Evolutionary conservation across 2,329 filamentous ascomycete species (phyloP).

Genomic region (Ophiostoma himal-ulmi): DNA sequence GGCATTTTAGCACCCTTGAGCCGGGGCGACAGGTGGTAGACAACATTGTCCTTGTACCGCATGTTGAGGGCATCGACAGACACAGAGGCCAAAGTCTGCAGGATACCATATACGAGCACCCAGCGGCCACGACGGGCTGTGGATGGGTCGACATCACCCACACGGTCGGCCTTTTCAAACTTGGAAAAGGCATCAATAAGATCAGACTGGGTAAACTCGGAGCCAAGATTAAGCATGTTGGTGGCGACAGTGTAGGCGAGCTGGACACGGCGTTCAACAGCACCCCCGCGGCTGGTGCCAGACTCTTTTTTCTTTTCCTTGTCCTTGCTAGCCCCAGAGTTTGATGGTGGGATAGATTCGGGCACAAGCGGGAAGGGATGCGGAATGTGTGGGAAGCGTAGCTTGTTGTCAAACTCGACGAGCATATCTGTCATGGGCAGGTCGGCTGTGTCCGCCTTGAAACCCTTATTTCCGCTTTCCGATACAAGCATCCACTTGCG

Average conservation of each 20-base stretch:
- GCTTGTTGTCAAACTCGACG: slow-evolving; percentile 57
- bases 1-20: slow-evolving; percentile 48
- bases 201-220: slow-evolving; percentile 47
- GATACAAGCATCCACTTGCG: slow-evolving; percentile 61
- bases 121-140: slow-evolving; percentile 54
- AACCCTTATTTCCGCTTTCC: slow-evolving; percentile 40
- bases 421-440: slow-evolving; percentile 63
- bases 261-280: slow-evolving; percentile 46
- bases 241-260: slow-evolving; percentile 56
- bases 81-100: slow-evolving; percentile 55
- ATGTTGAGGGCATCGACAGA: slow-evolving; percentile 52
- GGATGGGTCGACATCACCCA: slow-evolving; percentile 48
- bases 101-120: slow-evolving; percentile 54
- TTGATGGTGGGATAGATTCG: slow-evolving; percentile 39
- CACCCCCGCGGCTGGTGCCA: slow-evolving; percentile 28
- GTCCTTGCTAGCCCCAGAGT: slow-evolving; percentile 17
- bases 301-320: slow-evolving; percentile 26
- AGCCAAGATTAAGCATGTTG: slow-evolving; percentile 52
- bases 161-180: slow-evolving; percentile 51
- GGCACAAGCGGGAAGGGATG: slow-evolving; percentile 63
- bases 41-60: slow-evolving; percentile 46
- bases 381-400: slow-evolving; percentile 59
- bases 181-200: slow-evolving; percentile 51
- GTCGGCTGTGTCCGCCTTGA: slow-evolving; percentile 46
- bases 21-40: slow-evolving; percentile 52